These are phyloP conservation scores for Phytophthora ramorum DNA, from an alignment of 352 stramenopile species.

Conservation along the genomic window DNA sequence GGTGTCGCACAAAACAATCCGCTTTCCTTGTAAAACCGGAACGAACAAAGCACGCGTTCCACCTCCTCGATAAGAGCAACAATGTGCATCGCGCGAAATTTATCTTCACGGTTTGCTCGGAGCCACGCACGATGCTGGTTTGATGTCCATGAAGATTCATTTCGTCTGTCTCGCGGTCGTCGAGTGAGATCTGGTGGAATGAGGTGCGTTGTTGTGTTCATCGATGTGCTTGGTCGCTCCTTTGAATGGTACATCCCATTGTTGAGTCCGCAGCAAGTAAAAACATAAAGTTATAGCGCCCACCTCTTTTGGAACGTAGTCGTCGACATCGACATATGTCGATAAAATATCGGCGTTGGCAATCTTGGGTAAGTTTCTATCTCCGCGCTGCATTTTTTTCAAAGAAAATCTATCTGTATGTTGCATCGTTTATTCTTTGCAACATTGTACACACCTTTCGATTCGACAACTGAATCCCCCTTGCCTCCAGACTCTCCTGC, in stretches of 20 bases:
- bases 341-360: constrained; percentile 29
- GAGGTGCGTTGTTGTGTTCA: constrained; percentile 20
- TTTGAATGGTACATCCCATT: constrained; percentile 13
- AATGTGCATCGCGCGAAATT: constrained; percentile 70
- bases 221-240: constrained; percentile 19
- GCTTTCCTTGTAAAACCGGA: constrained; percentile 57
- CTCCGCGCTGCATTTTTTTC: constrained; percentile 7
- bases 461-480: constrained; percentile 23
- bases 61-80: constrained; percentile 47
- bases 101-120: constrained; percentile 59
- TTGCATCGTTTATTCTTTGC: background rate
- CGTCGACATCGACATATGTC: constrained; percentile 64
- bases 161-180: constrained; percentile 24
- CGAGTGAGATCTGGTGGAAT: constrained; percentile 29
- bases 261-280: background rate
- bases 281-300: background rate
- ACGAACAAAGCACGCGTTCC: constrained; percentile 52
- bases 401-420: background rate
- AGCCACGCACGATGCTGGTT: constrained; percentile 45
- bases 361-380: constrained; percentile 2
- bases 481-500: constrained; percentile 19
- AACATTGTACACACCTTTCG: constrained; percentile 1
- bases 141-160: constrained; percentile 30
- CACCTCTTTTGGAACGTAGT: constrained; percentile 49
- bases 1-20: constrained; percentile 64